phyloP scores from a whole-genome alignment of 2,329 filamentous ascomycete genomes.

The Pestalotiopsis sp. region DNA sequence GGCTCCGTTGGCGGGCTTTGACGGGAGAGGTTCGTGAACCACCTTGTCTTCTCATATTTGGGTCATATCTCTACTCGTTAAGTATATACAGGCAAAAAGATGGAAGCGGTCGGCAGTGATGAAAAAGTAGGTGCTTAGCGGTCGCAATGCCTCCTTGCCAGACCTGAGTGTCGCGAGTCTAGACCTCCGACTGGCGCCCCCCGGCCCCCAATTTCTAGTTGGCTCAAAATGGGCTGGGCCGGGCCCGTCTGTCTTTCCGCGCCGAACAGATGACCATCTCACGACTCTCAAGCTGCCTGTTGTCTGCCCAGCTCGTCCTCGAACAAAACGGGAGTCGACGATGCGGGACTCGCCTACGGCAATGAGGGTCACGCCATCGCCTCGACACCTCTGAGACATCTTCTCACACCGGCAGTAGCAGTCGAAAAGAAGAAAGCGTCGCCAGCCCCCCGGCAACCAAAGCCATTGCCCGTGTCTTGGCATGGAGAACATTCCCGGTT shows the following conservation, averaged over 20 bases:
- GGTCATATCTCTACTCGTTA: background rate
- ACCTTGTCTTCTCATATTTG: background rate
- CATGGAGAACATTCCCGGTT: background rate
- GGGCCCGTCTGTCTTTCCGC: background rate
- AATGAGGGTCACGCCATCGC: background rate
- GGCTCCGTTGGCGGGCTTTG: background rate
- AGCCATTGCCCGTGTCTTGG: background rate
- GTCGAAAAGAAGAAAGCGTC: background rate
- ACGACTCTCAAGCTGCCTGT: background rate
- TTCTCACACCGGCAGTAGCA: background rate
- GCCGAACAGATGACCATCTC: background rate
- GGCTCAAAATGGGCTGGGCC: background rate
- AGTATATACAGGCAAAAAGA: background rate
- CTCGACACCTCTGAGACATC: background rate
- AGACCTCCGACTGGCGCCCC: background rate
- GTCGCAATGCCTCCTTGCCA: background rate
- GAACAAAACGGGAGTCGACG: background rate
- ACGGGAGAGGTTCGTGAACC: background rate
- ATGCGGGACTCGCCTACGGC: background rate
- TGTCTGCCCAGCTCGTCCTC: background rate
- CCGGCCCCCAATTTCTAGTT: background rate
- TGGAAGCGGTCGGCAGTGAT: background rate
- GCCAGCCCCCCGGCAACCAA: background rate
- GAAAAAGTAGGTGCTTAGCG: background rate
- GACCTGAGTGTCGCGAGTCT: background rate